Evolutionary conservation across 306 rosid genomes (phyloP), one percentile per base, ranked within the genome.

Genomic region (Vigna radiata): DNA sequence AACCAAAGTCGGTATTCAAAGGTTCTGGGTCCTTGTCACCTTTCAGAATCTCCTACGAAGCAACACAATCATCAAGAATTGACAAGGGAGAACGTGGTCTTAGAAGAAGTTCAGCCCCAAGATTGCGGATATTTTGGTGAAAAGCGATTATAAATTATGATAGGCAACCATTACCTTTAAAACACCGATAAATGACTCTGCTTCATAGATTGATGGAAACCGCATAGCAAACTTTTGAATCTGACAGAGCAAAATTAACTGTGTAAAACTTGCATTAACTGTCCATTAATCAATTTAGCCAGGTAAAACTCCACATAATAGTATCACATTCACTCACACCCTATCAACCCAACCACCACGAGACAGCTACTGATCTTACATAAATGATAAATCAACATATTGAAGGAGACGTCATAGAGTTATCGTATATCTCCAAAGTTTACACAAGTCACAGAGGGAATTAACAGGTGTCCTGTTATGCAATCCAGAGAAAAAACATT

Each of bases 221-320:
- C 88, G 84, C 80, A 95, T 53, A 23, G 90, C 97, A 54, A 92
- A 95, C 87, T 92, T 95, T 84, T 92, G 93, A 44, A 87, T 81
- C 97, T 95, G 88, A 68, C 54, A 72, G 66, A 74, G 61, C 5
- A 14, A 43, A 76, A 61, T 12, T 59, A 66, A n/a, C 54, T 43
- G 25, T 46, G 62, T 49, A 19, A 77, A 50, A 33, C 61, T 54
- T 21, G 33, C 76, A 55, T 21, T 31, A 68, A 80, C 62, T 19
- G 13, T 52, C 59, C 14, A 47, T 39, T 54, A 31, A 66, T 46
- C 56, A 8, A 66, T 19, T 7, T 77, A 23, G 58, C 60, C 47
- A 55, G 17, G 33, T 47, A 68, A 44, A 44, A 4, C 18, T 43
- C 44, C 17, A n/a, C 13, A 31, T 15, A 31, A 19, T 48, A 62